These are phyloP conservation scores for Suillus placidus DNA, from an alignment of 768 basidiomycete genomes.

Conservation along the genomic window DNA sequence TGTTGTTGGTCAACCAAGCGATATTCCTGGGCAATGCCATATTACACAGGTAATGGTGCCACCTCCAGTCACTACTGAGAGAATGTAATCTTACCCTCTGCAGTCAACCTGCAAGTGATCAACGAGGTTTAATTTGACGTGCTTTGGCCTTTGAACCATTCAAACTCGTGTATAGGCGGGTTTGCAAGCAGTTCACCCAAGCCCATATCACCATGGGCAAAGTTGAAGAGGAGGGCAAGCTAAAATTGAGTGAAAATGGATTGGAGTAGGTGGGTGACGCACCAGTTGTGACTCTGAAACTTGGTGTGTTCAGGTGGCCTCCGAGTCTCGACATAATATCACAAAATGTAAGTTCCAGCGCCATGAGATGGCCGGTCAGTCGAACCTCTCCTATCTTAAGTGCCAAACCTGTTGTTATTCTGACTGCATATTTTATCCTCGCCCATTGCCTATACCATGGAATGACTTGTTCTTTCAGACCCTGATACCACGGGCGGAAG, in stretches of 20 bases:
- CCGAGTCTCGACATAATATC: background rate
- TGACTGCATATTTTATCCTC: constrained; percentile 30
- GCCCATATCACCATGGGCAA: background rate
- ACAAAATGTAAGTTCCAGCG: background rate
- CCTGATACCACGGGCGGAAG: background rate
- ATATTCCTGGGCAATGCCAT: constrained; percentile 51
- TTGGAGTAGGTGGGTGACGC: background rate
- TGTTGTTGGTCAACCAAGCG: constrained; percentile 40
- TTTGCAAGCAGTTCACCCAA: background rate
- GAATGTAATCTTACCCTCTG: background rate
- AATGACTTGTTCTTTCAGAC: constrained; percentile 11
- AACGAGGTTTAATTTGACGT: constrained; percentile 47
- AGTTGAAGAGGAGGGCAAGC: background rate
- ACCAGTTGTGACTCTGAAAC: background rate
- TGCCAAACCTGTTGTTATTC: constrained; percentile 16
- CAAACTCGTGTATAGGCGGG: background rate
- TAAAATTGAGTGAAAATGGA: background rate
- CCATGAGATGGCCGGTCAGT: background rate
- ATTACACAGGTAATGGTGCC: constrained; percentile 53
- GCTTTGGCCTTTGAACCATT: background rate
- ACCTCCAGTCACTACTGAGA: background rate
- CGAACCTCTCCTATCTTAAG: background rate
- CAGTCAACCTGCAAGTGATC: constrained; percentile 77
- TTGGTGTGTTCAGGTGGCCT: background rate
- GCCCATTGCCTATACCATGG: constrained; percentile 29